Evolutionary conservation across 169 alveolate species (phyloP).

Genomic region (Eimeria tenella): DNA sequence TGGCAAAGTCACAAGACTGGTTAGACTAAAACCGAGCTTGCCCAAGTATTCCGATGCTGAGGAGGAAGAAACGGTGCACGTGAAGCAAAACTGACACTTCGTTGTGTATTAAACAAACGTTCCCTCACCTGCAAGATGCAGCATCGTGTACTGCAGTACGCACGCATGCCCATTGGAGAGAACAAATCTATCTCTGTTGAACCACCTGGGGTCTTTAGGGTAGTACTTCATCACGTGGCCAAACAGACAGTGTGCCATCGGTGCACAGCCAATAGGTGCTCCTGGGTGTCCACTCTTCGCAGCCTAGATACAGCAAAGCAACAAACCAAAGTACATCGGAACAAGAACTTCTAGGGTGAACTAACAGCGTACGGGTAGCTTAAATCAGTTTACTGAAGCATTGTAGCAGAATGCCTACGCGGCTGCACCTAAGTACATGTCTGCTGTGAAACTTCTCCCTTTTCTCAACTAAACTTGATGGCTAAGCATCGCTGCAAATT

Average conservation of each 20-base stretch:
- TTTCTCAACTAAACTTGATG: neutral
- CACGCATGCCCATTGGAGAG: constrained; percentile 91
- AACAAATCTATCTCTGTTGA: constrained; percentile 87
- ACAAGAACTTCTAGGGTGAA: neutral
- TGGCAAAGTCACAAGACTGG: no score
- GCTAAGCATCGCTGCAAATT: no score
- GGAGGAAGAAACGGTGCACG: no score
- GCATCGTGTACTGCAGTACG: constrained; percentile 87
- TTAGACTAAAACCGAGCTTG: no score
- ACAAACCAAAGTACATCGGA: neutral
- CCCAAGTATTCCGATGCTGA: no score
- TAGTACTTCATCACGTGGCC: constrained; percentile 85
- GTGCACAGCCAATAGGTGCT: constrained; percentile 92
- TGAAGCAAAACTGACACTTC: no score
- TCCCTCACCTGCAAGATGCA: constrained; percentile 83
- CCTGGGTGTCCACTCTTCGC: constrained; percentile 92
- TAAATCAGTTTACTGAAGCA: no score
- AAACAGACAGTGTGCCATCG: constrained; percentile 88
- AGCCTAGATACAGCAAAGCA: constrained; percentile 46
- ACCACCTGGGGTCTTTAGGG: constrained; percentile 86
- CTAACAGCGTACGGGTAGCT: no score
- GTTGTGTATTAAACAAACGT: neutral
- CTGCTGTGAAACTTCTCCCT: neutral
- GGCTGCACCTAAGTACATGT: neutral
- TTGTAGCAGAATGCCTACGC: neutral